Base-by-base conservation (phyloP, 2,329 filamentous ascomycete genomes). In the Botryosphaeria dothidea region DNA sequence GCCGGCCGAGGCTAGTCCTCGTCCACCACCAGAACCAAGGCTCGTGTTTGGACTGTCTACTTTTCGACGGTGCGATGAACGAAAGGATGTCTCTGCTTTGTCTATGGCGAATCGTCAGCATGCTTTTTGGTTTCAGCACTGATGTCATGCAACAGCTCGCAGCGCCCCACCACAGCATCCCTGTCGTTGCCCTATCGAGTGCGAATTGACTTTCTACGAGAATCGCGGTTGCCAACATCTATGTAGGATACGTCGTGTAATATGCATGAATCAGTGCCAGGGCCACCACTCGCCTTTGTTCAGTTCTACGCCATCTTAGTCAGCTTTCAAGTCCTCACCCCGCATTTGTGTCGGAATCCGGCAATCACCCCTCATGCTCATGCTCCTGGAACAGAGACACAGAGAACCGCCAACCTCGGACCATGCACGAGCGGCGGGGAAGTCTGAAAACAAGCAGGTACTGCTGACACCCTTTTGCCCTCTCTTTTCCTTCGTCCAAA, bases 341-440 rank as follows among this genome's bases (percentile, higher is more conserved):
- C 61, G 61, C 61, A 64, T 17, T 46, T 11, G 21, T 8, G 11
- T 63, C 48, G 60, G 46, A 17, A 45, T 43, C 27, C 49, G 49
- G 48, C 36, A 23, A 38, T 45, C 0, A 13, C 54, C 54, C 54
- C 36, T 58, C 54, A 58, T 19, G 19, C 21, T 25, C 9, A 46
- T 41, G 34, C 34, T 41, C 13, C 52, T 38, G 36, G 5, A 27
- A 19, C 36, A 11, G 11, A n/a, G 9, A n/a, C 13, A 25, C 21
- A 9, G 11, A 23, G 21, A 21, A 41, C 56, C 41, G 21, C 25
- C 25, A 60, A 60, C 56, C 56, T 60, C 56, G 56, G 56, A 31
- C 41, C 4, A n/a, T 46, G 56, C 36, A 29, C 21, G 13, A 41
- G 34, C 34, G 27, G 52, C 38, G 56, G 56, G 56, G 56, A 60